Conservation (phyloP, 2,329 filamentous ascomycete species). For the Alternaria gaisen region DNA sequence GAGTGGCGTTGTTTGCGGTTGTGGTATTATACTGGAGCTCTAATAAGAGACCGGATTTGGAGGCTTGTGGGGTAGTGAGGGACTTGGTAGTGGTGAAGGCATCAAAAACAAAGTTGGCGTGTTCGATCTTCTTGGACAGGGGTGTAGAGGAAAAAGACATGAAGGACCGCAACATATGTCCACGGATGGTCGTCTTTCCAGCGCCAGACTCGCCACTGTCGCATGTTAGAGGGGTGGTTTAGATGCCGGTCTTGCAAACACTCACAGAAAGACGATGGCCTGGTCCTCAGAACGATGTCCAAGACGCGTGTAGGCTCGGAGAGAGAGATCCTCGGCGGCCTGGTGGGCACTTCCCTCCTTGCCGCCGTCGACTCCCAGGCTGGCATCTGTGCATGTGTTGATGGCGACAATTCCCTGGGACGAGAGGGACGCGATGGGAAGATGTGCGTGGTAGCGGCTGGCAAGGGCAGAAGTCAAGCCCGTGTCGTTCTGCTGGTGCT, state of each 20-base stretch:
- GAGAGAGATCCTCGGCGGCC: conserved; percentile 90
- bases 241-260: conserved; percentile 28
- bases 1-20: conserved; percentile 80
- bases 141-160: conserved; percentile 92
- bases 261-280: conserved; percentile 90
- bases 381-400: conserved; percentile 92
- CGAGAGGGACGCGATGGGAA: conserved; percentile 87
- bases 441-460: conserved; percentile 88
- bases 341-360: conserved; percentile 93
- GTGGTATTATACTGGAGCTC: conserved; percentile 97
- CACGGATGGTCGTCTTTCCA: conserved; percentile 93
- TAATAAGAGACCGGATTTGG: conserved; percentile 93
- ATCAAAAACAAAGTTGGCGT: conserved; percentile 95
- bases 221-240: conserved; percentile 8
- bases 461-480: conserved; percentile 84
- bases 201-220: conserved; percentile 90
- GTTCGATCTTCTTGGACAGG: conserved; percentile 89
- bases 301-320: conserved; percentile 83
- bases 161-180: conserved; percentile 85
- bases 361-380: conserved; percentile 86
- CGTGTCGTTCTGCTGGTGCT: conserved; percentile 80
- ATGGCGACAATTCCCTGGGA: conserved; percentile 91
- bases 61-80: conserved; percentile 91
- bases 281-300: conserved; percentile 93
- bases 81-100: conserved; percentile 97